Conservation (phyloP, 768 basidiomycete genomes). For the Lactarius akahatsu region DNA sequence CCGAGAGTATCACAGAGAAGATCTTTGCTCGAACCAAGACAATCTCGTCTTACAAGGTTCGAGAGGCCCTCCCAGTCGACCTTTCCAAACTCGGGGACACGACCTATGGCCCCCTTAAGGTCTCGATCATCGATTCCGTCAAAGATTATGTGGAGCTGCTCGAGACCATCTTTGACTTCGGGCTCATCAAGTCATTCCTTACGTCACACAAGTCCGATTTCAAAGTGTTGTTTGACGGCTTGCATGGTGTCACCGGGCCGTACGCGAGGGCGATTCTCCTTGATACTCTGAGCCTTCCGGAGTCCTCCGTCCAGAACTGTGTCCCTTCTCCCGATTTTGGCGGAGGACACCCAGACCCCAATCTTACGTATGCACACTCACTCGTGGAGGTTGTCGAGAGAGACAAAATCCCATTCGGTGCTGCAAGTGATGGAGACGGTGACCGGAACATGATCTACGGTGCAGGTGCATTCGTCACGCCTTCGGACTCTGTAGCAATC, state of each 20-base stretch:
- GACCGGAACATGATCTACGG: conserved; percentile 99
- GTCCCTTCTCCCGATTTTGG: conserved; percentile 93
- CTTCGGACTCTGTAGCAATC: conserved; percentile 96
- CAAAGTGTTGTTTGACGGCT: conserved; percentile 91
- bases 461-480: conserved; percentile 95
- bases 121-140: conserved; percentile 94
- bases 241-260: conserved; percentile 96
- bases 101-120: conserved; percentile 77
- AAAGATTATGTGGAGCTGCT: conserved; percentile 83
- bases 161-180: conserved; percentile 91
- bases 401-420: conserved; percentile 85
- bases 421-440: conserved; percentile 96
- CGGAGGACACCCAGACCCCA: conserved; percentile 97
- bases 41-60: conserved; percentile 79
- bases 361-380: conserved; percentile 93
- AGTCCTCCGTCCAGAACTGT: conserved; percentile 86
- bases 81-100: conserved; percentile 78
- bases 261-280: conserved; percentile 90
- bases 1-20: conserved; percentile 93
- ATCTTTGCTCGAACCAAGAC: conserved; percentile 91
- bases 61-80: conserved; percentile 76
- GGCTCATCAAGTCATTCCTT: conserved; percentile 88
- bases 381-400: conserved; percentile 92
- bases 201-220: conserved; percentile 62
- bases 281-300: conserved; percentile 74